phyloP scores from a whole-genome alignment of 169 alveolate genomes.

The Cryptosporidium xiaoi region DNA sequence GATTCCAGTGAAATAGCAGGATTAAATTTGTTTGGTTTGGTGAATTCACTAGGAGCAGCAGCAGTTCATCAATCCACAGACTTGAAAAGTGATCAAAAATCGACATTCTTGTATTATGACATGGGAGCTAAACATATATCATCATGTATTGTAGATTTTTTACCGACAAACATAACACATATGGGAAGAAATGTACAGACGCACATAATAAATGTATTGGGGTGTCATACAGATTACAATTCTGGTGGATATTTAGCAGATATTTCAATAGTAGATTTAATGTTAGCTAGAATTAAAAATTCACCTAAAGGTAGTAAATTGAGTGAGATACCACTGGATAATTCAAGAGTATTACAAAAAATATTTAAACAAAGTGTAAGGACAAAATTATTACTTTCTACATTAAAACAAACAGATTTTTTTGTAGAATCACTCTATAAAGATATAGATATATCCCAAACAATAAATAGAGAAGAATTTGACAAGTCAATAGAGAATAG shows the following conservation, averaged over 20 bases:
- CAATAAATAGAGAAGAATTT: conserved; percentile 78
- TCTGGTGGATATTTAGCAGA: conserved; percentile 66
- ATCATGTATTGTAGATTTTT: conserved; percentile 55
- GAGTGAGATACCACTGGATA: conserved; percentile 54
- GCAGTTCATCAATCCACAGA: conserved; percentile 79
- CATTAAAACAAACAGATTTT: conserved; percentile 61
- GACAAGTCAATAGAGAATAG: conserved; percentile 75
- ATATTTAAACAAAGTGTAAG: conserved; percentile 59
- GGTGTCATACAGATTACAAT: conserved; percentile 43
- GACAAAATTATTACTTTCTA: conserved; percentile 59
- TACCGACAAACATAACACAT: conserved; percentile 41
- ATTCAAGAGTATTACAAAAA: conserved; percentile 50
- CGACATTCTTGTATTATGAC: conserved; percentile 62
- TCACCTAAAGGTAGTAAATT: conserved; percentile 34
- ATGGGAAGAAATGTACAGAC: conserved; percentile 54
- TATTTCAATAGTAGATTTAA: conserved; percentile 19
- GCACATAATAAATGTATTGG: conserved; percentile 50
- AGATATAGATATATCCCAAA: conserved; percentile 58
- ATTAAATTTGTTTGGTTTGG: conserved; percentile 74
- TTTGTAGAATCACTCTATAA: conserved; percentile 62
- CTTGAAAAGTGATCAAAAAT: conserved; percentile 43
- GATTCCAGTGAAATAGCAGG: conserved; percentile 82
- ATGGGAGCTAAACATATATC: conserved; percentile 71
- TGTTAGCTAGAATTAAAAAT: conserved; percentile 17
- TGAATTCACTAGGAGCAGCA: conserved; percentile 81